phyloP scores from a whole-genome alignment of 441 rosid genomes.

The Adansonia rubrostipa region DNA sequence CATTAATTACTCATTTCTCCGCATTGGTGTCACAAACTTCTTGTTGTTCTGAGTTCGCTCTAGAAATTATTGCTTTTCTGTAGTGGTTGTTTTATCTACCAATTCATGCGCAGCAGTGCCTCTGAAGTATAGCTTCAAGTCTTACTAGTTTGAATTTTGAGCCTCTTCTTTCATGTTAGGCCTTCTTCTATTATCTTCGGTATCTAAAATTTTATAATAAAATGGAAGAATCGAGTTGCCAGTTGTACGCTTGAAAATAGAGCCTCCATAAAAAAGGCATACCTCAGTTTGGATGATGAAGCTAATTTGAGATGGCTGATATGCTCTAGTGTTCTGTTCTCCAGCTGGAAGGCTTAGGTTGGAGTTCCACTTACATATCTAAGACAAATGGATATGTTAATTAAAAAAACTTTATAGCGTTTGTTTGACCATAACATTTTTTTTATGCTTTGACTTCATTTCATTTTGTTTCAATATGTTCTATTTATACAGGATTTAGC shows the following conservation, averaged over 20 bases:
- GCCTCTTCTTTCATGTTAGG: background rate
- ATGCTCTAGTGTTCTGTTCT: background rate
- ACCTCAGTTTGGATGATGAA: background rate
- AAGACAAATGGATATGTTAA: background rate
- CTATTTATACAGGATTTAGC: conserved; percentile 77
- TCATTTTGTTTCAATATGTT: conserved; percentile 26
- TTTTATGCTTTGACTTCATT: background rate
- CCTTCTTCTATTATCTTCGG: background rate
- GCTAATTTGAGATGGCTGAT: background rate
- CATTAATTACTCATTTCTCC: background rate
- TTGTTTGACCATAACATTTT: background rate
- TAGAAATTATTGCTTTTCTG: background rate
- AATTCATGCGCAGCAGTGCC: background rate
- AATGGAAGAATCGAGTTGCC: background rate
- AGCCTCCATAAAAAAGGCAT: background rate
- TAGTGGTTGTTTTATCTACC: background rate
- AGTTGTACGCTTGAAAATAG: background rate
- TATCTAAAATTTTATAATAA: background rate
- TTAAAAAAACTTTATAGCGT: background rate
- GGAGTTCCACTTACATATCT: background rate
- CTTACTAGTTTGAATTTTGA: background rate
- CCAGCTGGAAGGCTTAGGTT: background rate
- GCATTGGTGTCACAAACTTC: background rate
- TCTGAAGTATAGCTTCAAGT: background rate
- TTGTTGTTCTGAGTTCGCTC: background rate